These are phyloP conservation scores for Metschnikowia similis DNA, from an alignment of 805 yeast genomes.

Conservation along the genomic window DNA sequence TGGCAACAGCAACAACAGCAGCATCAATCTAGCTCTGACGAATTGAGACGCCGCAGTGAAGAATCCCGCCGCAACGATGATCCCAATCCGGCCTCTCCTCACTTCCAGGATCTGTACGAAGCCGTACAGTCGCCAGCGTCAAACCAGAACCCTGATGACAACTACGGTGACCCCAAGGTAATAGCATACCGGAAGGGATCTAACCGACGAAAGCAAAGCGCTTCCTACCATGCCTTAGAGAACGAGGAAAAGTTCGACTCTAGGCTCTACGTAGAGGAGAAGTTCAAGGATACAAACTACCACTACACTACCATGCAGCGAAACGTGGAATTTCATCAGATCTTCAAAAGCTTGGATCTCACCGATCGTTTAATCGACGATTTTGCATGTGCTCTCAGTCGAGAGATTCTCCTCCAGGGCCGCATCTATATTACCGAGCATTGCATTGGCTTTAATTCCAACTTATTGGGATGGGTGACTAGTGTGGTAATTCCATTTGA, in stretches of 20 bases:
- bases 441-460: conserved; percentile 81
- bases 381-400: conserved; percentile 82
- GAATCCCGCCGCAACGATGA: background rate
- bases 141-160: conserved; percentile 2
- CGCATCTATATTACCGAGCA: conserved; percentile 75
- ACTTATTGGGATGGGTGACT: conserved; percentile 87
- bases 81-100: background rate
- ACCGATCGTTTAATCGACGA: conserved; percentile 79
- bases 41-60: background rate
- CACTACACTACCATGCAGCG: conserved; percentile 54
- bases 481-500: conserved; percentile 65
- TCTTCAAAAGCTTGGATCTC: conserved; percentile 63
- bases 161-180: conserved; percentile 31
- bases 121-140: background rate
- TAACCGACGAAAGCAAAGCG: conserved; percentile 30
- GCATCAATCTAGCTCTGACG: conserved; percentile 3
- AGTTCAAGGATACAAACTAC: conserved; percentile 52
- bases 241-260: conserved; percentile 28
- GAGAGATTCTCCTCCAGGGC: conserved; percentile 87
- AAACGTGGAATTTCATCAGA: conserved; percentile 69
- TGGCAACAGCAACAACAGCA: conserved; percentile 18
- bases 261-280: conserved; percentile 54
- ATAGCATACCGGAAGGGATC: conserved; percentile 36
- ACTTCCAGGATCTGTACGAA: background rate
- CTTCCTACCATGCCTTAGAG: conserved; percentile 6